Evolutionary conservation across 495 filamentous ascomycete species (phyloP).

Genomic region (Beverwykella pulmonaria): DNA sequence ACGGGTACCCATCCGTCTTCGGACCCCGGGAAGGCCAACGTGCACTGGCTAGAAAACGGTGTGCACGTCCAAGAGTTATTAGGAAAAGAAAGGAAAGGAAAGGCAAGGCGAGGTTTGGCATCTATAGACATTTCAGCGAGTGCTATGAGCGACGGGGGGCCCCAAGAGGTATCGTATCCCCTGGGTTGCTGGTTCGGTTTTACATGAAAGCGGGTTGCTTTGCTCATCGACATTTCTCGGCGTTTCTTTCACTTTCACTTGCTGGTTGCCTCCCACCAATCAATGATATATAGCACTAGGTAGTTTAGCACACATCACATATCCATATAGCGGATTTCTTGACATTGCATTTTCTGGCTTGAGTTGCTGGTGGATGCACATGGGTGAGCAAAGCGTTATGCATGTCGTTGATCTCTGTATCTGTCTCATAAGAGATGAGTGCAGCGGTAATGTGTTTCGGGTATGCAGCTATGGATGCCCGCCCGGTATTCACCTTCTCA

Average conservation of each 20-base stretch:
- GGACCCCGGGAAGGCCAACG: slow-evolving; percentile 24
- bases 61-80: slow-evolving; percentile 7
- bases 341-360: slow-evolving; percentile 6
- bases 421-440: too few relatives aligned
- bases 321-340: slow-evolving; percentile 1
- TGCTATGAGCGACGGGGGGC: slow-evolving; percentile 18
- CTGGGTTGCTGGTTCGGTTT: slow-evolving; percentile 4
- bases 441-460: too few relatives aligned
- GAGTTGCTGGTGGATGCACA: background rate
- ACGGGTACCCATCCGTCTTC: background rate
- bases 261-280: background rate
- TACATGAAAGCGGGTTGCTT: slow-evolving; percentile 7
- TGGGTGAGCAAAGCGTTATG: too few relatives aligned
- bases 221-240: slow-evolving; percentile 36
- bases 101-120: slow-evolving; percentile 25
- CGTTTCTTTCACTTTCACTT: slow-evolving; percentile 10
- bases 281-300: slow-evolving; percentile 36
- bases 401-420: too few relatives aligned
- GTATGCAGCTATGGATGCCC: too few relatives aligned
- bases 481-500: too few relatives aligned
- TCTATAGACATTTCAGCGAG: slow-evolving; percentile 39
- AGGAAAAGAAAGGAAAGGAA: slow-evolving; percentile 8
- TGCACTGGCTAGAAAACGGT: slow-evolving; percentile 1
- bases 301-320: slow-evolving; percentile 16
- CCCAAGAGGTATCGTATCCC: background rate